A percentile compares a stretch with the other conserved stretches of the same genome.
phyloP scores from a whole-genome alignment of 2,329 filamentous ascomycete species.

The Aureobasidium sp. region DNA sequence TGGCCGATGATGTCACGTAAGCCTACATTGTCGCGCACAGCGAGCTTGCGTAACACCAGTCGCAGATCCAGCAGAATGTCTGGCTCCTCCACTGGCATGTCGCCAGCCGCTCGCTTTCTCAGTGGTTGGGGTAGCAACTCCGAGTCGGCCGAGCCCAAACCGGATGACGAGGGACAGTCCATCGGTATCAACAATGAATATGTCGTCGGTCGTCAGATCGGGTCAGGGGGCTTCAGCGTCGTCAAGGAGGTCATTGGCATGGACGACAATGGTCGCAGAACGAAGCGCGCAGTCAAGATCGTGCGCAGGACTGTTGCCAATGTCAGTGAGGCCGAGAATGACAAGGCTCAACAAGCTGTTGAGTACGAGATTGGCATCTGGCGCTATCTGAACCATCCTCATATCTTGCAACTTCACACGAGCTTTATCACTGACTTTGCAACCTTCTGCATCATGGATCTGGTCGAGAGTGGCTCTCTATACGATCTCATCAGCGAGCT shows the following conservation, averaged over 20 bases:
- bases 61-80: slow-evolving; percentile 44
- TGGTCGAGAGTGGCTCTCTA: slow-evolving; percentile 57
- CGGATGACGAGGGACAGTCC: slow-evolving; percentile 61
- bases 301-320: slow-evolving; percentile 53
- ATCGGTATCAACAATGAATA: slow-evolving; percentile 55
- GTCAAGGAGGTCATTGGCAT: slow-evolving; percentile 62
- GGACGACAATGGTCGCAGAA: slow-evolving; percentile 42
- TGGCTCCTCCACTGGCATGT: slow-evolving; percentile 42
- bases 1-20: slow-evolving; percentile 19
- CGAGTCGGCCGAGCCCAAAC: slow-evolving; percentile 39
- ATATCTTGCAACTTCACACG: slow-evolving; percentile 55
- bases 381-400: slow-evolving; percentile 56
- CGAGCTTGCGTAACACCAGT: slow-evolving; percentile 30
- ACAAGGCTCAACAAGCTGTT: slow-evolving; percentile 58
- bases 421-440: slow-evolving; percentile 62
- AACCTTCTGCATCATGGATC: slow-evolving; percentile 61
- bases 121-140: slow-evolving; percentile 43
- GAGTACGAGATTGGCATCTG: slow-evolving; percentile 63
- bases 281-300: slow-evolving; percentile 60
- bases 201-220: slow-evolving; percentile 60
- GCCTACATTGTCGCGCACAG: slow-evolving; percentile 23
- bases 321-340: slow-evolving; percentile 54
- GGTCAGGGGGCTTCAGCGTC: slow-evolving; percentile 58
- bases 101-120: slow-evolving; percentile 52
- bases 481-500: slow-evolving; percentile 55